Conservation (phyloP, 2,329 filamentous ascomycete genomes). For the Aspergillus transmontanensis region DNA sequence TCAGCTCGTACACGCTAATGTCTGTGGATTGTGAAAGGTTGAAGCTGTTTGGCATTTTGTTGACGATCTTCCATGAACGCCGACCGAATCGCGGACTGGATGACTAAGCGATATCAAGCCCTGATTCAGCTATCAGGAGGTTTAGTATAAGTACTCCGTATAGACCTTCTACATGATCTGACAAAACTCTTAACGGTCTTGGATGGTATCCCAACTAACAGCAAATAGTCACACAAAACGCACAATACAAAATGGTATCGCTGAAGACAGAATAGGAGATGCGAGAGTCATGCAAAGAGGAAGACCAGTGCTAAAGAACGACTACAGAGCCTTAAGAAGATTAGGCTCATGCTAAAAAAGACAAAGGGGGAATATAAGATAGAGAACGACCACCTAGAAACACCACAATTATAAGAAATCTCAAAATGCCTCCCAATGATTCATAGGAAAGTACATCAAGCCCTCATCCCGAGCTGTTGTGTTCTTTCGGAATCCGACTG, state of each 20-base stretch:
- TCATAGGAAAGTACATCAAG: background rate
- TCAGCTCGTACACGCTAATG: background rate
- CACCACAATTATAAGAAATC: background rate
- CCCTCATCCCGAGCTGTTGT: background rate
- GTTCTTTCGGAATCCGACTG: slow-evolving; percentile 23
- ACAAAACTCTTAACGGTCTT: background rate
- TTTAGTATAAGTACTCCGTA: background rate
- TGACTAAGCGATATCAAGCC: slow-evolving; percentile 11
- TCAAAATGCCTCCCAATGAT: background rate
- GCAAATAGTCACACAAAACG: background rate
- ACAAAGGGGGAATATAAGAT: background rate
- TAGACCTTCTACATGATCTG: background rate
- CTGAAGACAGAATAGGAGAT: slow-evolving; percentile 9
- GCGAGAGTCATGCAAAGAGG: background rate
- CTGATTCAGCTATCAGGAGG: background rate
- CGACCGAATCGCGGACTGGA: background rate
- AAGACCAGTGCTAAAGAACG: background rate
- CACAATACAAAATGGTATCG: slow-evolving; percentile 26
- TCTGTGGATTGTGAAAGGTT: background rate
- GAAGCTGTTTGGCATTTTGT: background rate
- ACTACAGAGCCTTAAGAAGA: background rate
- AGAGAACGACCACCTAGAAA: slow-evolving; percentile 10
- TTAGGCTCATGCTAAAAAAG: background rate
- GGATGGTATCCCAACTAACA: background rate
- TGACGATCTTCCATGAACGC: background rate